Evolutionary conservation across 129 eudicot genomes (phyloP), one percentile per base, ranked within the genome.

Genomic region (Gnaphalium uliginosum): DNA sequence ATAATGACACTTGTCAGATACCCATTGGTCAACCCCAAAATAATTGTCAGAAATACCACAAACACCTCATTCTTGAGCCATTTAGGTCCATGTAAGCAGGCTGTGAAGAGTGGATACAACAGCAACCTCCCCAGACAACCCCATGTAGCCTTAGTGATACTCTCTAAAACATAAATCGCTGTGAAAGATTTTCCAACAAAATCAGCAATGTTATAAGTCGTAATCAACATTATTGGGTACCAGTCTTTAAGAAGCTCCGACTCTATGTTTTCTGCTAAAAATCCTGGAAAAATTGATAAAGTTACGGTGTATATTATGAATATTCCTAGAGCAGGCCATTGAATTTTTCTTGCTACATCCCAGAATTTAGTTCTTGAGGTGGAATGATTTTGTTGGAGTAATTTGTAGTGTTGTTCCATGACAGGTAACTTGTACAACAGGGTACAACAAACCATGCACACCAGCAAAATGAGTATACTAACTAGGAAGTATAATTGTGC

Each of bases 11-110:
- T 92, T 24, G 98, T 92, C 59, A 92, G 71, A 76, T 92, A 92
- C 59, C 98, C 98, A 62, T 92, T 92, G 57, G 84, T 92, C 22
- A 92, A 65, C n/a, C 98, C 98, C 37, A 92, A 85, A 81, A 87
- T 72, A 72, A 81, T 51, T 5, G 98, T 89, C 77, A 92, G 81
- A 77, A 86, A 56, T 65, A 79, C 83, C 74, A 89, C 85, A 26
- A 85, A 80, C 17, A 76, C 83, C 81, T 92, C 98, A 21, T 69
- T 87, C 75, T 80, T 86, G 69, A 87, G 71, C 98, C 96, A 89
- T 66, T 82, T 82, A 6, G 96, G 90, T 19, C 98, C 98, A 68
- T 87, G 91, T 19, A 92, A 81, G 72, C 93, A 86, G 11, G 84
- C 89, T 46, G 83, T 75, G 65, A 89, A 92, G 19, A 89, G 79